Conservation (phyloP, 192 early-diverging fungal species). For the Backusella australiensis region DNA sequence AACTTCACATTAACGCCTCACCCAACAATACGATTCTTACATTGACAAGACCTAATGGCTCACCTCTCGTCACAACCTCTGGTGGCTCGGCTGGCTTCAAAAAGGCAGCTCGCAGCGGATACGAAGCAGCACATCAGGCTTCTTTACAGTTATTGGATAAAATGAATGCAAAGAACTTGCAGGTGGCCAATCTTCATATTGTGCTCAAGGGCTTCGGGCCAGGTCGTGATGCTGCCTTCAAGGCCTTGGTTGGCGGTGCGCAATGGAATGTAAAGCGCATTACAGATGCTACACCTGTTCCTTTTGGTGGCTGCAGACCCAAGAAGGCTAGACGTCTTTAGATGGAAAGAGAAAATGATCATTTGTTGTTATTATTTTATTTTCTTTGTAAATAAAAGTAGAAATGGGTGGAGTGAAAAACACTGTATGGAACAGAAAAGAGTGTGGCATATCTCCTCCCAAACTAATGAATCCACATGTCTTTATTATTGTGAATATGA, state of each 20-base stretch:
- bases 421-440: too few relatives aligned
- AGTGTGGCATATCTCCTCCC: too few relatives aligned
- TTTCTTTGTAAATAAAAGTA: constrained; percentile 3
- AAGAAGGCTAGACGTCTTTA: constrained; percentile 79
- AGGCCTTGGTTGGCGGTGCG: constrained; percentile 72
- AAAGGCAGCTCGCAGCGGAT: constrained; percentile 84
- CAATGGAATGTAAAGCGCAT: constrained; percentile 73
- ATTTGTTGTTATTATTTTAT: not conserved
- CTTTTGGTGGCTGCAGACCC: constrained; percentile 90
- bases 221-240: constrained; percentile 88
- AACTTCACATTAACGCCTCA: constrained; percentile 54
- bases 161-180: constrained; percentile 64
- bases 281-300: constrained; percentile 87
- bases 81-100: constrained; percentile 85
- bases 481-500: too few relatives aligned
- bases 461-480: too few relatives aligned
- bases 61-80: constrained; percentile 69
- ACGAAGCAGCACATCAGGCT: constrained; percentile 92
- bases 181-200: constrained; percentile 67
- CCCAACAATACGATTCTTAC: constrained; percentile 91
- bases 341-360: not conserved
- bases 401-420: not conserved
- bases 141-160: constrained; percentile 68
- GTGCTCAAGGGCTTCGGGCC: constrained; percentile 89
- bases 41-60: constrained; percentile 68